These are phyloP conservation scores for Moesziomyces parantarcticus DNA, from an alignment of 1,284 basidiomycete species.

Conservation along the genomic window DNA sequence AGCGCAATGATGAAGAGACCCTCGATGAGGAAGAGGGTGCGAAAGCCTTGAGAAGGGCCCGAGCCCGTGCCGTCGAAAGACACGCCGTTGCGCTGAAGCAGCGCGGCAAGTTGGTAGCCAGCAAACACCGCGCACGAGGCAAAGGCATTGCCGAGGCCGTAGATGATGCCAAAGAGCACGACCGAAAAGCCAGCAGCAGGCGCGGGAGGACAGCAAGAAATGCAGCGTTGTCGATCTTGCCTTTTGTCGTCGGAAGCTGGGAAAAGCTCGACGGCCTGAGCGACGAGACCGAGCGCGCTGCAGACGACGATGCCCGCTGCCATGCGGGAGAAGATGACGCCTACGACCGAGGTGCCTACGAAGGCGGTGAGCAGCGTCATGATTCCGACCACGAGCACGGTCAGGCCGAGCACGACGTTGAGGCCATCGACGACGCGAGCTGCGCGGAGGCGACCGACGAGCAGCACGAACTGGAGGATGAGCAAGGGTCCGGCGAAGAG, in stretches of 20 bases:
- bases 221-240: no score
- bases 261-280: conserved; percentile 13
- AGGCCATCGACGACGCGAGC: conserved; percentile 5
- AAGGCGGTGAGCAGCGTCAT: conserved; percentile 23
- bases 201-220: no score
- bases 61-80: conserved; percentile 1
- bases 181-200: background rate
- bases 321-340: conserved; percentile 18
- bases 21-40: conserved; percentile 7
- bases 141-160: conserved; percentile 20
- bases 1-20: conserved; percentile 20
- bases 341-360: conserved; percentile 10
- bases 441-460: conserved; percentile 7
- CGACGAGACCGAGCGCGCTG: conserved; percentile 14
- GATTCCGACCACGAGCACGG: conserved; percentile 1
- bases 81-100: conserved; percentile 9
- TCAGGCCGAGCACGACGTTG: background rate
- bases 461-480: conserved; percentile 16
- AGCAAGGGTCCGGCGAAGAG: conserved; percentile 13
- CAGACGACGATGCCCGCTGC: conserved; percentile 4
- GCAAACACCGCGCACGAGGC: conserved; percentile 12
- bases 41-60: conserved; percentile 3
- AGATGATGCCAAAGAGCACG: conserved; percentile 12
- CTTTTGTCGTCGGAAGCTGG: background rate
- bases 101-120: conserved; percentile 13